Base-by-base conservation (phyloP, 2,329 filamentous ascomycete genomes). In the Cercospora sp. region DNA sequence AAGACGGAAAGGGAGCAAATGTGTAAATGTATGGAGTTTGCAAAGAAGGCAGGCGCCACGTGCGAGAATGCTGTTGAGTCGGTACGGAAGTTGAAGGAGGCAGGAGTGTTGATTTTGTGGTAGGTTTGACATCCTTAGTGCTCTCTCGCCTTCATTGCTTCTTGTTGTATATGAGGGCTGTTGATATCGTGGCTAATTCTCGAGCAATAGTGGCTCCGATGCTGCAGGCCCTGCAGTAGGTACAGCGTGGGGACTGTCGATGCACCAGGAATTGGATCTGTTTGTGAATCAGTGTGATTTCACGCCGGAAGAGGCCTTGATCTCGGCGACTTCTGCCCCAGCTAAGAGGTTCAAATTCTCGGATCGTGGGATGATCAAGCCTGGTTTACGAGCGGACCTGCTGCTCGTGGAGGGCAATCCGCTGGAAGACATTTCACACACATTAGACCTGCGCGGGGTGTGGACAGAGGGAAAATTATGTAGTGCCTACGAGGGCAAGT, bases 391-490 rank as follows among this genome's bases (percentile, higher is more conserved):
- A 60, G 82, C 82, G 7, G 82, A 83, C 75, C 64, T 84, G 45
- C 51, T 83, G 31, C 74, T 83, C 10, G 80, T 84, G 0, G 79
- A 83, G 66, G 82, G 82, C 0, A 80, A 84, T 72, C 80, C 80
- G 18, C 63, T 82, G 60, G 74, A 77, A 36, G 74, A 81, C 53
- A 82, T 83, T 63, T 77, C 79, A 66, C 72, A 75, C 53, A 81
- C 79, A 3, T 68, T 82, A 64, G 78, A 82, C 64, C 73, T 83
- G 23, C 75, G 79, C n/a, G 80, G 78, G 0, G 81, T 83, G 0
- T 83, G 82, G 82, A 75, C 80, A n/a, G 76, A 79, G 31, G 81
- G 82, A 2, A 55, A 64, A 48, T 57, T 74, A 23, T 73, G 72
- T 33, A 65, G 63, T 59, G 33, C 61, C 7, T 71, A 71, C 28